Base-by-base conservation (phyloP, 768 basidiomycete genomes). In the Phylloporus rhodoxanthus region DNA sequence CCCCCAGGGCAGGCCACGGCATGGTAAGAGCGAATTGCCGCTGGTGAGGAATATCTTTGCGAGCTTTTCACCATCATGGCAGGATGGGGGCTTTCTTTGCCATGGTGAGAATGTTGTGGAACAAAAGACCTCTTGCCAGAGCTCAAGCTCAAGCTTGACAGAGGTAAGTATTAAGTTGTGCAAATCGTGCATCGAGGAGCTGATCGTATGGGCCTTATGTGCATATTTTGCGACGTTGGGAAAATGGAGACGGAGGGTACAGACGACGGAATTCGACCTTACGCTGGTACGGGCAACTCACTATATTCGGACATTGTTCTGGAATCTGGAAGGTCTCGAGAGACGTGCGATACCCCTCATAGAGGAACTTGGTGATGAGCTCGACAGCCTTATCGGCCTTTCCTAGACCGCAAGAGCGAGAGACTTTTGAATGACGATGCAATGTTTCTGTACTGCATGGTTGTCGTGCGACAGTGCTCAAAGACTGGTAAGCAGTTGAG, bases 111-210 rank as follows among this genome's bases (percentile, higher is more conserved):
- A 98, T 79, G 60, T 93, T 92, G 73, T 98, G 95, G 91, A 92
- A 52, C 95, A 87, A 80, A 97, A 99, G 9, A 92, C 95, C 63
- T 97, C 95, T 63, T 97, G 94, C 95, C 95, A 99, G 23, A 99
- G 78, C 70, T 99, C 95, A 55, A 99, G 84, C 68, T 98, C 93
- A 55, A 99, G 84, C 68, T 98, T 92, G 58, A 98, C 93, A 1
- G 93, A 93, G 17, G 92, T n/a, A n/a, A n/a, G n/a, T 89, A 61
- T 93, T 92, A 54, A 98, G 81, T 73, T 98, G 94, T 23, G 90
- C 88, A 66, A 99, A 98, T 48, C 94, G 91, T 15, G 92, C 94
- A 66, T 97, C 95, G 52, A 98, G 86, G 68, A 83, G 72, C 96
- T 96, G 76, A 99, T 93, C 2, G 91, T 78, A 66, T 96, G 91